Conservation (phyloP, 495 filamentous ascomycete genomes). For the Neurospora tetrasperma region DNA sequence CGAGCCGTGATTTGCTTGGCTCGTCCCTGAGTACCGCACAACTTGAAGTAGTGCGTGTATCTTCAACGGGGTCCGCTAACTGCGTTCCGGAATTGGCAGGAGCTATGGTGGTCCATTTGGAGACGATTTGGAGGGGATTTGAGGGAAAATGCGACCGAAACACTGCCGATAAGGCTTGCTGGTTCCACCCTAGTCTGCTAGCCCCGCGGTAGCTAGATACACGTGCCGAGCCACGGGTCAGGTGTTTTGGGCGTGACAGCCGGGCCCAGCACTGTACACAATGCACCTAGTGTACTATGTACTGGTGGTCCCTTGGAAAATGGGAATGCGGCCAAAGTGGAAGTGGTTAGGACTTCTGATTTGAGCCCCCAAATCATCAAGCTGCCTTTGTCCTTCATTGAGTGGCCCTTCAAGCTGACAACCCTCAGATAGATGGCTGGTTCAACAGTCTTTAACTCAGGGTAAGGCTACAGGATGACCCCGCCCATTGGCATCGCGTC, state of each 20-base stretch:
- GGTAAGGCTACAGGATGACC: neutral
- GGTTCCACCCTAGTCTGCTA: neutral
- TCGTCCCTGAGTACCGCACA: neutral
- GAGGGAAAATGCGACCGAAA: neutral
- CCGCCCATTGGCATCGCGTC: neutral
- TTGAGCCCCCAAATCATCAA: neutral
- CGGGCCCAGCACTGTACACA: neutral
- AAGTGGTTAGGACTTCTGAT: neutral
- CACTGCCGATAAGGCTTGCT: neutral
- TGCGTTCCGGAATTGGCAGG: neutral
- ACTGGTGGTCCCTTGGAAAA: neutral
- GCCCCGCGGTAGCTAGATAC: neutral
- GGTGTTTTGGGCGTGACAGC: neutral
- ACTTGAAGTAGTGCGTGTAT: neutral
- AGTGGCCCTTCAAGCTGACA: neutral
- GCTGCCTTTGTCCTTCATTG: neutral
- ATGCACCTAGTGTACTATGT: neutral
- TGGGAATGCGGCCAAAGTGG: neutral
- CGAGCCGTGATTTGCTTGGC: neutral
- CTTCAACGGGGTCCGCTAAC: neutral
- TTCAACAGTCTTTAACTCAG: neutral
- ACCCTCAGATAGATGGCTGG: neutral
- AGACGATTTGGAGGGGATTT: neutral
- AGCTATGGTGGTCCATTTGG: neutral
- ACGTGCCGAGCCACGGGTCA: neutral